Percentiles rank a stretch among this genome's conserved stretches.
phyloP scores from a whole-genome alignment of 257 asterid genomes.

The Nicotiana tomentosiformis region DNA sequence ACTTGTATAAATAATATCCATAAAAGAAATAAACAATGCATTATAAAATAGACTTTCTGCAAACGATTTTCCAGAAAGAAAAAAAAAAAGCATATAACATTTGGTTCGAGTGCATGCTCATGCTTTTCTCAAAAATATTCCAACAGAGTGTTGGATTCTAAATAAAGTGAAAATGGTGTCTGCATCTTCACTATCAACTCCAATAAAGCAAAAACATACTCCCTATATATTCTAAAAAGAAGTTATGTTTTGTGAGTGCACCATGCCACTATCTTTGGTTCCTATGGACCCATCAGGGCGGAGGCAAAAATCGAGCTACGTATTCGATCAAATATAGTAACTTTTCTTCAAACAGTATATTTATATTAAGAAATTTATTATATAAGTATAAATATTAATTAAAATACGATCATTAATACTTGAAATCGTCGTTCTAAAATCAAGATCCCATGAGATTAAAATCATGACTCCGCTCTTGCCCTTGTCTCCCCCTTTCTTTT shows the following conservation, averaged over 20 bases:
- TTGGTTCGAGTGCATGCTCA: background rate
- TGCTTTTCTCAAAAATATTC: background rate
- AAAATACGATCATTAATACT: no score
- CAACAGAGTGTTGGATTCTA: background rate
- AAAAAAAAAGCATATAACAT: no score
- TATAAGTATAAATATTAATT: no score
- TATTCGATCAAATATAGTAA: accelerated
- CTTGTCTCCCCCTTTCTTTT: background rate
- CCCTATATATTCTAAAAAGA: background rate
- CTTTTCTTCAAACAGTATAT: no score
- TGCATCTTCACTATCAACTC: background rate
- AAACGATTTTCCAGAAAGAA: no score
- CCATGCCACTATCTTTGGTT: constrained; percentile 1
- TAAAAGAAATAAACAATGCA: no score
- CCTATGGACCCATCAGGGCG: background rate
- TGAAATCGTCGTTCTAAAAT: accelerated
- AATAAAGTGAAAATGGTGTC: background rate
- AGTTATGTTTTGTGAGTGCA: background rate
- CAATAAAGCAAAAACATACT: background rate
- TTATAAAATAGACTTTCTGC: no score
- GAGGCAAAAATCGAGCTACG: no score
- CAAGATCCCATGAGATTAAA: no score
- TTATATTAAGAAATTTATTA: no score
- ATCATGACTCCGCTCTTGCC: no score
- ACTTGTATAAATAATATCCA: no score